Base-by-base conservation (phyloP, 208 protist genomes). In the Leishmania turanica region DNA sequence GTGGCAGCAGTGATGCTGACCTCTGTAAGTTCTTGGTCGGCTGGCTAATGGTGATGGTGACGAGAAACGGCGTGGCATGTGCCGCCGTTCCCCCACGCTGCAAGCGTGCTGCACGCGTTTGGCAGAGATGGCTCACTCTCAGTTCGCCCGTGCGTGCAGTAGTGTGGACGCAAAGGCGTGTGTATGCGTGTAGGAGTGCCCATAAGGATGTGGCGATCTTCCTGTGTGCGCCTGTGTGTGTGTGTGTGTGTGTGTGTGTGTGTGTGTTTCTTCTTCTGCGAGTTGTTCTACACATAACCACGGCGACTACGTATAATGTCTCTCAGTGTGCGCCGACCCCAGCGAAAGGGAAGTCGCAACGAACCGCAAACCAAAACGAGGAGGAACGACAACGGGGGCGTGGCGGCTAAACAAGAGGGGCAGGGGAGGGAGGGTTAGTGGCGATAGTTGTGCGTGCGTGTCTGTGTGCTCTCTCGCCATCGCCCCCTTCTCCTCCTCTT, bases 401-500 rank as follows among this genome's bases (percentile, higher is more conserved):
- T 1, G 17, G 51, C 17, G 49, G 49, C 15, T 53, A n/a, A 24
- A 62, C 56, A 62, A n/a, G 56, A 31, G 24, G 24, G 24, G 56
- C 31, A n/a, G 34, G 34, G 31, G 68, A 42, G 68, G 4, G 68
- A 8, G 54, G 42, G 58, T n/a, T n/a, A 45, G 31, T 51, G 17
- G 6, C 40, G 40, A 82, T 15, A n/a, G 27, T 27, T 66, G 37
- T 58, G 49, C 49, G 49, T 65, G 70, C 54, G 60, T 75, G 21
- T 79, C 21, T 74, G 11, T 84, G 54, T 68, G 49, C 34, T 11
- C 15, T 37, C 27, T 82, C 15, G 62, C 13, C 31, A 68, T 68
- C 27, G 31, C 62, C 31, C 62, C 31, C 31, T 31, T 68, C 31
- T 31, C n/a, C 58, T 8, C 9, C 58, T 64, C 58, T 64, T 64